A percentile compares a stretch with the other conserved stretches of the same genome.
Conservation (phyloP, 805 yeast genomes). For the Teunomyces stri region DNA sequence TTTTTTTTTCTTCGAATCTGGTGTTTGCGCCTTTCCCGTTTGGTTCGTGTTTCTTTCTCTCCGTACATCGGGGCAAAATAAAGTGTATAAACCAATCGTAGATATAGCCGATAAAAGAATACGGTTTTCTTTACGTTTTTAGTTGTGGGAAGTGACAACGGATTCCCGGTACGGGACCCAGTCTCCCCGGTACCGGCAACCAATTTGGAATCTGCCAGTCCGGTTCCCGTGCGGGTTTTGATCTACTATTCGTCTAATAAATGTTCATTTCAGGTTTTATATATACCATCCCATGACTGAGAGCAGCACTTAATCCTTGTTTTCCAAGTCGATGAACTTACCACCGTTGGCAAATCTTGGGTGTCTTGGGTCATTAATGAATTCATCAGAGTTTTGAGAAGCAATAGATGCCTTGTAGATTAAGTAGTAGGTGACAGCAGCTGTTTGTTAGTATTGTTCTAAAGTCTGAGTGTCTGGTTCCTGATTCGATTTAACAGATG, state of each 20-base stretch:
- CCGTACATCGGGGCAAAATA: too few species aligned
- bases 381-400: constrained; percentile 72
- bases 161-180: neutral
- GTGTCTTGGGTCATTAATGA: constrained; percentile 93
- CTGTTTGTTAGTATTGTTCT: constrained; percentile 29
- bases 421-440: constrained; percentile 64
- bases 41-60: too few species aligned
- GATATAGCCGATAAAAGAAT: neutral
- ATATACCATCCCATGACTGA: neutral
- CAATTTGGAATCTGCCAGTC: neutral
- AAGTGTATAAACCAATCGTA: neutral
- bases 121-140: too few species aligned
- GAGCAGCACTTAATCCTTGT: constrained; percentile 10
- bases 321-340: constrained; percentile 36
- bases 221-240: neutral
- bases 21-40: neutral
- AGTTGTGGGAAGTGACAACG: neutral
- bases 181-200: neutral
- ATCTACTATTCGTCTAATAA: neutral
- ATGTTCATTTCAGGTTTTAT: constrained; percentile 1
- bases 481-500: too few species aligned
- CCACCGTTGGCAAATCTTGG: constrained; percentile 71
- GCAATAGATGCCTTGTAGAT: constrained; percentile 68
- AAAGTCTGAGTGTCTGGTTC: too few species aligned
- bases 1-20: neutral